Base-by-base conservation (phyloP, 1,284 basidiomycete genomes). In the Malassezia slooffiae region DNA sequence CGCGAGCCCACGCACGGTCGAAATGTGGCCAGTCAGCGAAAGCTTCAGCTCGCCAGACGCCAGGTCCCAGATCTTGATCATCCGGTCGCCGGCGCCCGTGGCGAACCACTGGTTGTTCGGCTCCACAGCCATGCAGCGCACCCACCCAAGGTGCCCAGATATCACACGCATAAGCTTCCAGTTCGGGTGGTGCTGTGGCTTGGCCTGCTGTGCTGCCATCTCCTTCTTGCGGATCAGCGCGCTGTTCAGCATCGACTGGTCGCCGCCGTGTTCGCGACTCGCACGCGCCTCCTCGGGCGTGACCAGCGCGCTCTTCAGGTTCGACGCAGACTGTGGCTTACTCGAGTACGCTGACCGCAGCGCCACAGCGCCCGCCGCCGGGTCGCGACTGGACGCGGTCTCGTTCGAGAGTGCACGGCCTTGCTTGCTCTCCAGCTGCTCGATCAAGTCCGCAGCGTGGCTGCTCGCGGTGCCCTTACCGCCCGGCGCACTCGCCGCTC, bases 1-100 rank as follows among this genome's bases (percentile, higher is more conserved):
- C 4, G 88, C 91, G 34, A 99, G 72, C 0, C 91, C 91, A 31
- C 93, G 78, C 17, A 99, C 89, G 1, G 91, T 93, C 22, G 86
- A 90, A 43, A 97, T 97, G 70, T 99, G 91, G 7, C 93, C 91
- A 3, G 93, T 99, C 57, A 99, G 74, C 32, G 85, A 89, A 29
- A 97, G 74, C 72, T 90, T 96, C 64, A 97, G 75, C 72, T 95
- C 89, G 23, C 91, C 91, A 5, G 81, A 85, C 5, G 93, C 93
- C 55, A 97, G 70, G 70, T 97, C 90, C 91, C 91, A 97, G n/a
- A 99, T 89, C 75, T 99, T 97, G 71, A 99, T 86, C 35, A 97
- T 89, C 24, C 91, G 80, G 71, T 97, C 91, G 6, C 93, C 93
- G 0, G 91, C 91, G 47, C 91, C 91, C 0, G 89, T 91, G 0